phyloP scores from a whole-genome alignment of 139 green algal genomes.

The Penium margaritaceum region DNA sequence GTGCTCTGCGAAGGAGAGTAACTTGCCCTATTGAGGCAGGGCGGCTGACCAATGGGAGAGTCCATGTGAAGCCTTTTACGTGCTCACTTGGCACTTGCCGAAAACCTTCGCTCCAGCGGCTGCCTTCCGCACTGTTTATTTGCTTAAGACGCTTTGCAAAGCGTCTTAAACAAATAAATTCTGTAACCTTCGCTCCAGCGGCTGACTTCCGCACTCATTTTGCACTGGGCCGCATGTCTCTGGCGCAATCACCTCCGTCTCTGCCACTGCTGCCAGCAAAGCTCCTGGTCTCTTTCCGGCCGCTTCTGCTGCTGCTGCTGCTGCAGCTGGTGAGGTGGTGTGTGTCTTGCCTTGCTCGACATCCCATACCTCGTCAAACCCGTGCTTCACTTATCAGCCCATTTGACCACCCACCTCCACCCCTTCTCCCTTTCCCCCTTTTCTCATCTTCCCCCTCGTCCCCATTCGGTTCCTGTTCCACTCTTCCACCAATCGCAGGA shows the following conservation, averaged over 20 bases:
- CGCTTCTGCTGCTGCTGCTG: background rate
- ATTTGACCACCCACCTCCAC: background rate
- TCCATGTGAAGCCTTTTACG: background rate
- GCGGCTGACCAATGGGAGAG: background rate
- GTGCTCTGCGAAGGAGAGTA: no score
- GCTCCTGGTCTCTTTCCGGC: no score
- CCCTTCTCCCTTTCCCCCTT: background rate
- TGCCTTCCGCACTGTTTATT: background rate
- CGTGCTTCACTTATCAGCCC: background rate
- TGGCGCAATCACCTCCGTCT: no score
- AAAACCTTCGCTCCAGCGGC: background rate
- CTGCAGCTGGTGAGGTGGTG: background rate
- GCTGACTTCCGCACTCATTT: no score
- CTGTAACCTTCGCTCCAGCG: no score
- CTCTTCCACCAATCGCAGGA: slow-evolving; percentile 27
- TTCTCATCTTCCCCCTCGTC: background rate
- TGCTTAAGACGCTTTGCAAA: background rate
- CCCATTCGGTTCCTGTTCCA: background rate
- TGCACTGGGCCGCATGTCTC: no score
- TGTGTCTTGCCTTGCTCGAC: background rate
- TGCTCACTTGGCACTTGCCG: background rate
- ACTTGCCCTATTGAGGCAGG: no score
- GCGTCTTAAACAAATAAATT: background rate
- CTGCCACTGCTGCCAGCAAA: no score
- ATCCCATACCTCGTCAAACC: no score